These are phyloP conservation scores for Arthroderma sp. DNA, from an alignment of 2,329 filamentous ascomycete species.

Conservation along the genomic window DNA sequence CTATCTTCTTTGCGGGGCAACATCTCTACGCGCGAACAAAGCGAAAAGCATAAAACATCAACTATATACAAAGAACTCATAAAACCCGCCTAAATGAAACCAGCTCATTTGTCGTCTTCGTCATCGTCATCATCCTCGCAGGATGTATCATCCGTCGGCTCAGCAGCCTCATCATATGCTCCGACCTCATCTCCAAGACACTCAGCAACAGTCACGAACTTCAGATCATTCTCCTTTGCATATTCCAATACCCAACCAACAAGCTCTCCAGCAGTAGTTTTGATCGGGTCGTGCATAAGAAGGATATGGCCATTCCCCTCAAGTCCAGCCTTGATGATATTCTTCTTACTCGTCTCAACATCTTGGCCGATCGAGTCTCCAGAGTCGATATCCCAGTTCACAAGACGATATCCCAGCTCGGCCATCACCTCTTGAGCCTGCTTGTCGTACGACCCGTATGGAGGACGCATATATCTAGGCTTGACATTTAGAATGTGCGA, in stretches of 20 bases:
- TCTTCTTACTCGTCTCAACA: constrained; percentile 1
- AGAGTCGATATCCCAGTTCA: background rate
- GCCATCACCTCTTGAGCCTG: background rate
- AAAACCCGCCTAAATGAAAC: too few species aligned
- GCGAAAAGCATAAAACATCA: too few species aligned
- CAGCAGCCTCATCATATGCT: background rate
- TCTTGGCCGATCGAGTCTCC: background rate
- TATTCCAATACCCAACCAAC: constrained; percentile 3
- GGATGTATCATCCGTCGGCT: background rate
- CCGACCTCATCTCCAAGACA: constrained; percentile 5
- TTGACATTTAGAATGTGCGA: constrained; percentile 5
- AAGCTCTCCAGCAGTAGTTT: constrained; percentile 2
- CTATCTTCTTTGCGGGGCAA: too few species aligned
- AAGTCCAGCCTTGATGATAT: constrained; percentile 1
- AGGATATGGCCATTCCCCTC: constrained; percentile 1
- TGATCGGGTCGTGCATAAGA: constrained; percentile 6
- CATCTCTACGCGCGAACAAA: too few species aligned
- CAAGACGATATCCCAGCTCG: background rate
- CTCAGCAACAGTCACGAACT: constrained; percentile 6
- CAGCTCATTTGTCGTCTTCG: background rate
- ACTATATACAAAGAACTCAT: too few species aligned
- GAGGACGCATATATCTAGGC: constrained; percentile 6
- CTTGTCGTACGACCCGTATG: background rate
- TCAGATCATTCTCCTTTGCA: background rate
- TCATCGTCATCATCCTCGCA: background rate